These are phyloP conservation scores for Boletus reticuloceps DNA, from an alignment of 768 basidiomycete genomes.

Conservation along the genomic window DNA sequence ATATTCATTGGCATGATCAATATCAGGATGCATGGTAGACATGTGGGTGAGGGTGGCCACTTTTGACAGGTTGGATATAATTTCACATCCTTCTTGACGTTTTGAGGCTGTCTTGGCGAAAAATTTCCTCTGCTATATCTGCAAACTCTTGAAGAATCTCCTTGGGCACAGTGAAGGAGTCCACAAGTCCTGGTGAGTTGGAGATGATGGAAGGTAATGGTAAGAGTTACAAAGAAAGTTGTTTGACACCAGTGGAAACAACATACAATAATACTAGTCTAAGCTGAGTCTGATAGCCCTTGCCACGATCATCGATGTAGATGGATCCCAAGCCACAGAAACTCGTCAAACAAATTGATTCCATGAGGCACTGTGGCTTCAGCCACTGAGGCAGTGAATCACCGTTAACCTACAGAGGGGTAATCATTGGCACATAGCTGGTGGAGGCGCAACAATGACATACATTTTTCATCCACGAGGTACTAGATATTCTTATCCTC, in stretches of 20 bases:
- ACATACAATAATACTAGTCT: too few relatives aligned
- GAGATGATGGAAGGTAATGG: too few relatives aligned
- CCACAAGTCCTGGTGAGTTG: too few relatives aligned
- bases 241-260: too few relatives aligned
- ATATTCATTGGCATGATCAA: slow-evolving; percentile 98
- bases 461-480: slow-evolving; percentile 94
- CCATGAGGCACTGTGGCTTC: slow-evolving; percentile 98
- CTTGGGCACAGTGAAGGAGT: too few relatives aligned
- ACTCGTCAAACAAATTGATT: slow-evolving; percentile 97
- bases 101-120: too few relatives aligned
- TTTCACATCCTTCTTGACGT: slow-evolving; percentile 23
- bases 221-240: too few relatives aligned
- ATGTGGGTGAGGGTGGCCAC: slow-evolving; percentile 99
- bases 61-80: slow-evolving; percentile 83
- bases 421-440: slow-evolving; percentile 79
- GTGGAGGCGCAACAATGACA: slow-evolving; percentile 87
- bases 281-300: slow-evolving; percentile 88
- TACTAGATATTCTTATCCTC: slow-evolving; percentile 96
- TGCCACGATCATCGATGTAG: slow-evolving; percentile 61
- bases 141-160: too few relatives aligned
- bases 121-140: too few relatives aligned
- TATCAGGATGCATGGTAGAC: slow-evolving; percentile 99
- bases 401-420: slow-evolving; percentile 61
- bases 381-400: slow-evolving; percentile 86
- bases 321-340: slow-evolving; percentile 75